phyloP scores from a whole-genome alignment of 2,329 filamentous ascomycete species.

The Cercospora nicotianae region DNA sequence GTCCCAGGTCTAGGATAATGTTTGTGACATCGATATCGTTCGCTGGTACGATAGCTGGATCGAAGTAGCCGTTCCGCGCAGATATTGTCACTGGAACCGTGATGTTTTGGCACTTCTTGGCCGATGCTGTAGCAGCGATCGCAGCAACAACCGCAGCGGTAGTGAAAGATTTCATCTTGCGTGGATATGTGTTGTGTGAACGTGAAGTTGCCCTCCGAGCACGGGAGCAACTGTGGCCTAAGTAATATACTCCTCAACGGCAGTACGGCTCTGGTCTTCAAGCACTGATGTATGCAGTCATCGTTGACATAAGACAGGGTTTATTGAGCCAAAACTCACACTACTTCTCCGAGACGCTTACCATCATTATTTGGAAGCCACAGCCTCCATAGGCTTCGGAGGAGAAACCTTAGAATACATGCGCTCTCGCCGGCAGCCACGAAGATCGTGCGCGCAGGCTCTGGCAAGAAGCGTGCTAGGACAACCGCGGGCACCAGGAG shows the following conservation, averaged over 20 bases:
- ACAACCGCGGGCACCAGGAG: not conserved
- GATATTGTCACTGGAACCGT: constrained; percentile 58
- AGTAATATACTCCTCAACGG: not conserved
- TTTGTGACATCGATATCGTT: constrained; percentile 60
- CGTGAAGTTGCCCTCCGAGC: not conserved
- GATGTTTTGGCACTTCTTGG: constrained; percentile 50
- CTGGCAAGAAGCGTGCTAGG: not conserved
- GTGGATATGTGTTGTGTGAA: not conserved
- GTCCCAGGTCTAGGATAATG: constrained; percentile 54
- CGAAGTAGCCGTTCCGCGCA: constrained; percentile 57
- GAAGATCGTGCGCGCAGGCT: not conserved
- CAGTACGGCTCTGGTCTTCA: not conserved
- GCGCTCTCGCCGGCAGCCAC: not conserved
- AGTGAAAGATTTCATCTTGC: constrained; percentile 32
- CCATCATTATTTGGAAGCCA: not conserved
- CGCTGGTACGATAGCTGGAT: constrained; percentile 45
- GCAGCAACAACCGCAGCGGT: constrained; percentile 27
- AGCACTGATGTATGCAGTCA: not conserved
- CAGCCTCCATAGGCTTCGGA: not conserved
- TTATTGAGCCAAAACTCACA: not conserved
- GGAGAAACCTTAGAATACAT: not conserved
- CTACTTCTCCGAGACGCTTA: not conserved
- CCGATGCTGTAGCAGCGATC: constrained; percentile 30
- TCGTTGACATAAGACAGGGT: constrained; percentile 1
- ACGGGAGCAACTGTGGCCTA: not conserved